Evolutionary conservation across 2,329 filamentous ascomycete genomes (phyloP), one percentile per base, ranked within the genome.

Genomic region (Ophiostoma angusticollis): DNA sequence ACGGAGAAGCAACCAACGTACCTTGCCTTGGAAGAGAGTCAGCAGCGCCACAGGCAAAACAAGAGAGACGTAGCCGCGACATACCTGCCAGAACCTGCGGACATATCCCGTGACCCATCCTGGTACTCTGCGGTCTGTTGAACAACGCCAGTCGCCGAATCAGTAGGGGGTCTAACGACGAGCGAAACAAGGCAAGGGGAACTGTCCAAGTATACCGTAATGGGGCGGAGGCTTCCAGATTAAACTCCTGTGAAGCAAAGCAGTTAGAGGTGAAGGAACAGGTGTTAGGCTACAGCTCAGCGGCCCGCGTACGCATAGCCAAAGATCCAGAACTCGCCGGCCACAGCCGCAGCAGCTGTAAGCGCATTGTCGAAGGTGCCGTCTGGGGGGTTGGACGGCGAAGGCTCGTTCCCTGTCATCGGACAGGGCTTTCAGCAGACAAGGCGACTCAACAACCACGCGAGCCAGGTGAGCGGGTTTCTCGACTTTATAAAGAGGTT

Each of bases 181-280:
- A n/a, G n/a, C n/a, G n/a, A n/a, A n/a, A n/a, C n/a, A n/a, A n/a
- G n/a, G n/a, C n/a, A n/a, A n/a, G n/a, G n/a, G n/a, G n/a, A n/a
- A n/a, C n/a, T n/a, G n/a, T n/a, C n/a, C n/a, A n/a, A 35, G 44
- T 58, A 46, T 78, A 95, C 89, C 89, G 57, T 82, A 95, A 57
- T 94, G 84, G 49, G 91, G 91, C 45, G 91, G 91, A 41, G 91
- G 89, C 59, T 96, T 98, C 87, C 87, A 98, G 52, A 98, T 95
- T 57, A 98, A 64, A 58, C 86, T 94, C 63, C 89, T 91, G 47
- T 35, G 16, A 16, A 18, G 31, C 25, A 30, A 14, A 6, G 14
- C 11, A 24, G 12, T 23, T 16, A 3, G 24, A 21, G 17, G 16
- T 16, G 22, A 31, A 13, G n/a, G n/a, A n/a, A n/a, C n/a, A n/a